Evolutionary conservation across 1,284 basidiomycete species (phyloP).

Genomic region (Ganoderma lucidum): DNA sequence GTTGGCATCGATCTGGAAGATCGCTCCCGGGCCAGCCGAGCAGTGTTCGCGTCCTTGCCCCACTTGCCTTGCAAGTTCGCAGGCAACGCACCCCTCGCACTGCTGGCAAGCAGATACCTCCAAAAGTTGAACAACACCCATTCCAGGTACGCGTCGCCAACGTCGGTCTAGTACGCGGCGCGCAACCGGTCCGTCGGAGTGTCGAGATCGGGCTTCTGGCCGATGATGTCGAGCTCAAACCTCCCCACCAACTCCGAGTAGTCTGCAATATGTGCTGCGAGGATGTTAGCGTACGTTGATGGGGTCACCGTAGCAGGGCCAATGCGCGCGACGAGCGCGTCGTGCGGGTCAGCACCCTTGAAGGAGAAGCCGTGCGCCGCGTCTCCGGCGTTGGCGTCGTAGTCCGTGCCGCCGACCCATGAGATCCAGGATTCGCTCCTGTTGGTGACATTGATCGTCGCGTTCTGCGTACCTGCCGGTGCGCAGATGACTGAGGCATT

Average conservation of each 20-base stretch:
- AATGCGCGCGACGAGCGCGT: constrained; percentile 52
- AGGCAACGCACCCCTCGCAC: constrained; percentile 68
- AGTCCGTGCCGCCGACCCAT: constrained; percentile 79
- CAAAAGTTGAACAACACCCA: constrained; percentile 79
- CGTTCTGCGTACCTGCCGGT: constrained; percentile 49
- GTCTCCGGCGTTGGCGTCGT: constrained; percentile 67
- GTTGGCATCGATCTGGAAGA: constrained; percentile 84
- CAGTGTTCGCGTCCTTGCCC: constrained; percentile 66
- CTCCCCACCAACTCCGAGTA: constrained; percentile 50
- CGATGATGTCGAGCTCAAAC: constrained; percentile 68
- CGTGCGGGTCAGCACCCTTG: constrained; percentile 66
- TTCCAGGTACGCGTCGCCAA: constrained; percentile 71
- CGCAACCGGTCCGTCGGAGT: constrained; percentile 67
- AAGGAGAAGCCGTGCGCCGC: constrained; percentile 65
- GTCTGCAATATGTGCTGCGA: constrained; percentile 60
- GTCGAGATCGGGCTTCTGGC: constrained; percentile 59
- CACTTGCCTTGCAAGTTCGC: constrained; percentile 81
- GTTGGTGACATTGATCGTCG: constrained; percentile 57
- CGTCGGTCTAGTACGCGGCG: constrained; percentile 57
- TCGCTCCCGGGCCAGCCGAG: constrained; percentile 51
- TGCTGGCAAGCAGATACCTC: constrained; percentile 69
- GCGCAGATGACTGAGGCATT: constrained; percentile 43
- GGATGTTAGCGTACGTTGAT: constrained; percentile 44
- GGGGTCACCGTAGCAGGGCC: constrained; percentile 40
- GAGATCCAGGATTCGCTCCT: constrained; percentile 64